Evolutionary conservation across 2,329 filamentous ascomycete genomes (phyloP), one percentile per base, ranked within the genome.

Genomic region (Intubia oerlemansii): DNA sequence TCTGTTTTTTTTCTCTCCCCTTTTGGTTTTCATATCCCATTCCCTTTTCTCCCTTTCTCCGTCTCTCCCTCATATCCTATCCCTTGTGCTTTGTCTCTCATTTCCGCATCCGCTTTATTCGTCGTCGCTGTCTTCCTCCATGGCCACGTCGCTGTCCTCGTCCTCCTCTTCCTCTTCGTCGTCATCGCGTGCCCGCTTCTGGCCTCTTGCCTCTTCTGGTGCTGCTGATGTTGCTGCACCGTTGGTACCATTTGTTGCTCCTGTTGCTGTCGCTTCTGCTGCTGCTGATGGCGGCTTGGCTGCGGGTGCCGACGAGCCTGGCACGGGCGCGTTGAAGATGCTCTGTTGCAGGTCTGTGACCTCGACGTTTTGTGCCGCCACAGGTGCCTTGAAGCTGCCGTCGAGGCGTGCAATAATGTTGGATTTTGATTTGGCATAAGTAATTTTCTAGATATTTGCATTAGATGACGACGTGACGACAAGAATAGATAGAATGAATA

Each of bases 401-500:
- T 92, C 84, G 30, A 98, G 69, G 50, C 91, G 92, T 19, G 81
- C 70, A 36, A 98, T 69, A 15, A 77, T 75, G 48, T 92, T 64
- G 4, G 84, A 93, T 46, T 85, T 85, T 32, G 73, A 71, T 50
- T 84, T 92, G 32, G 79, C 82, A 49, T 95, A 98, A 39, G 74
- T 62, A 41, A 98, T 82, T 66, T 72, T 78, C 85, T 95, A 5
- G 14, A 17, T 12, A 17, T 19, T 25, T 15, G 10, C 8, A 24
- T 12, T 25, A n/a, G 7, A 30, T 10, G 13, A 19, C 7, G 29
- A 13, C n/a, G n/a, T n/a, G n/a, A n/a, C n/a, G n/a, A n/a, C n/a
- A 21, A 3, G 11, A 32, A 26, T 26, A 5, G 11, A 12, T n/a
- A 25, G 12, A 1, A 4, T 11, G 16, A n/a, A n/a, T n/a, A n/a